Evolutionary conservation across 371 early-diverging fungal genomes (phyloP).

Genomic region (Dichotomocladium elegans): DNA sequence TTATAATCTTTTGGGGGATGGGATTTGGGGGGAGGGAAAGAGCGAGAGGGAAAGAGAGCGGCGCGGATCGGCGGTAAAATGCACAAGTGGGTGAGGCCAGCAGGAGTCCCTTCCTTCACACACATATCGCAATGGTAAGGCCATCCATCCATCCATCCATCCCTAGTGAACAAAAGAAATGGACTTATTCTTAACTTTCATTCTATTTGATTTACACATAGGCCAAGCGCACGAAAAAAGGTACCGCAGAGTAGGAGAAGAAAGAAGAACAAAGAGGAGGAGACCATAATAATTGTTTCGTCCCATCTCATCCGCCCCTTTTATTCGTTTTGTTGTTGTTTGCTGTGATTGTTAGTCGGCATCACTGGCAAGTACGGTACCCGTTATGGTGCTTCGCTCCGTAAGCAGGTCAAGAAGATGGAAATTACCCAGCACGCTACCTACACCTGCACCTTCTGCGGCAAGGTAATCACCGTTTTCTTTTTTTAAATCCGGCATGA

Average conservation of each 20-base stretch:
- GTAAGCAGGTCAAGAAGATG: slow-evolving; percentile 99
- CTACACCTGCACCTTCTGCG: slow-evolving; percentile 99
- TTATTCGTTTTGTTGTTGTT: no score
- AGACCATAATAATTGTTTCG: neutral
- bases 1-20: neutral
- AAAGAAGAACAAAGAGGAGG: neutral
- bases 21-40: neutral
- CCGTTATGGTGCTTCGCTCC: slow-evolving; percentile 99
- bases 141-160: slow-evolving; percentile 10
- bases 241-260: neutral
- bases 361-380: slow-evolving; percentile 99
- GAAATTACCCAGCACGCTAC: slow-evolving; percentile 99
- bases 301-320: no score
- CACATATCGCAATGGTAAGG: slow-evolving; percentile 5
- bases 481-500: neutral
- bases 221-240: slow-evolving; percentile 99
- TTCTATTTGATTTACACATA: slow-evolving; percentile 17
- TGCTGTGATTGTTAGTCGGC: slow-evolving; percentile 67
- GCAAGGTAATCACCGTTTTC: slow-evolving; percentile 60
- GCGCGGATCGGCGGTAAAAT: neutral
- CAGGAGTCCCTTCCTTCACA: neutral
- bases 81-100: neutral
- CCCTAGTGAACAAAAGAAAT: neutral
- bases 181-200: no score
- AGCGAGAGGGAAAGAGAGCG: neutral